Percentiles rank a stretch among this genome's conserved stretches.
Evolutionary conservation across 106 monocot species (phyloP).

Genomic region (Cymbidium sinense): DNA sequence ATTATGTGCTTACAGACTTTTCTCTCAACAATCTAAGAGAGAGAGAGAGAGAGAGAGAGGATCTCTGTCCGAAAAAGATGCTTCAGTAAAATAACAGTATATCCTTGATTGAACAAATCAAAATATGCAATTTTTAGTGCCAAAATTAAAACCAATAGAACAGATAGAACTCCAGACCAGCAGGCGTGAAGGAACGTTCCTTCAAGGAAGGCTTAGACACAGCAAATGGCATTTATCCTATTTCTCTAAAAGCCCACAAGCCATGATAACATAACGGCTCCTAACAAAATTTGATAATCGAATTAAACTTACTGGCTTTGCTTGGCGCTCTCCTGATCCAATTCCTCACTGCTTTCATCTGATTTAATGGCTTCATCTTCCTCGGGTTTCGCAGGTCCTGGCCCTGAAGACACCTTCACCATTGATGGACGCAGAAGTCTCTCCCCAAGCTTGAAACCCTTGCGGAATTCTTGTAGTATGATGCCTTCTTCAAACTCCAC

Average conservation of each 20-base stretch:
- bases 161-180: background rate
- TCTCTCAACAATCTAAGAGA: no score
- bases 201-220: background rate
- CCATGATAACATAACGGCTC: background rate
- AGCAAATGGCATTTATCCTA: background rate
- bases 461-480: conserved; percentile 75
- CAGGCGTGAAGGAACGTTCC: background rate
- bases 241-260: background rate
- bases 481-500: conserved; percentile 69
- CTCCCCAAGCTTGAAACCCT: conserved; percentile 87
- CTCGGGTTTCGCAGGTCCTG: conserved; percentile 60
- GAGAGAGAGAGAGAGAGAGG: no score
- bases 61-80: no score
- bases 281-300: background rate
- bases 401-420: conserved; percentile 94
- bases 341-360: conserved; percentile 20
- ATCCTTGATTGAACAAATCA: background rate
- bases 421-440: conserved; percentile 70
- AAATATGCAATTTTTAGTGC: background rate
- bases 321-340: conserved; percentile 9
- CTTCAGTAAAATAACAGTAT: background rate
- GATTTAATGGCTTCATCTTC: conserved; percentile 7
- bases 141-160: no score
- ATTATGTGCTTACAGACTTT: no score
- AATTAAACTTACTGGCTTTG: conserved; percentile 3